phyloP scores from a whole-genome alignment of 1,284 basidiomycete genomes.

The Sparassis latifolia region DNA sequence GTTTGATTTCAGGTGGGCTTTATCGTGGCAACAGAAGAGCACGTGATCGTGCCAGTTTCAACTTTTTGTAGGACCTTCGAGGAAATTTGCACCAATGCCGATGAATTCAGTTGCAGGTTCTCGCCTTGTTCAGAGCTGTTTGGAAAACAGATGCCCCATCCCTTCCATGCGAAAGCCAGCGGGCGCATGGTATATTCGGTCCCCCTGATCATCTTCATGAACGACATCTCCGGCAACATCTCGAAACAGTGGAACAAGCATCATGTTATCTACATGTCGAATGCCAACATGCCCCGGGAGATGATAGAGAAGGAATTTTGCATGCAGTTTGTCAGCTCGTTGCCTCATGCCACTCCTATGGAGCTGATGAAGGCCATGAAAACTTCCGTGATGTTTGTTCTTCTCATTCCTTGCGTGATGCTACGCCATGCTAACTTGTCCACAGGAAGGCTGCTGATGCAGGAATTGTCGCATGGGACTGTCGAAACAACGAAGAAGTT shows the following conservation, averaged over 20 bases:
- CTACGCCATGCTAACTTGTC: not conserved
- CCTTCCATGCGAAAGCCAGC: not conserved
- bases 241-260: not conserved
- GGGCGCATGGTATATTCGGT: constrained; percentile 1
- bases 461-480: constrained; percentile 17
- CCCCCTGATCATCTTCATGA: constrained; percentile 2
- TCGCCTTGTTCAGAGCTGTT: not conserved
- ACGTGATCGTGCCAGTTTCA: not conserved
- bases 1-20: not conserved
- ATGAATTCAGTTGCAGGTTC: constrained; percentile 1
- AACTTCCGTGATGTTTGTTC: constrained; percentile 16
- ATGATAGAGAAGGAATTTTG: constrained; percentile 3
- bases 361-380: constrained; percentile 1
- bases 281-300: constrained; percentile 2
- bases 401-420: not conserved
- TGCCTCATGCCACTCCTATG: constrained; percentile 2
- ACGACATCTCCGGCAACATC: not conserved
- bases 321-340: constrained; percentile 2
- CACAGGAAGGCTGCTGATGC: not conserved
- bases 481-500: constrained; percentile 14
- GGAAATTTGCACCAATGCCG: not conserved
- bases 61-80: not conserved
- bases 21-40: not conserved
- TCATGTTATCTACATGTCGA: constrained; percentile 2
- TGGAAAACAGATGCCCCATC: constrained; percentile 1